Conservation (phyloP, 805 yeast genomes). For the Candida vartiovaarae region DNA sequence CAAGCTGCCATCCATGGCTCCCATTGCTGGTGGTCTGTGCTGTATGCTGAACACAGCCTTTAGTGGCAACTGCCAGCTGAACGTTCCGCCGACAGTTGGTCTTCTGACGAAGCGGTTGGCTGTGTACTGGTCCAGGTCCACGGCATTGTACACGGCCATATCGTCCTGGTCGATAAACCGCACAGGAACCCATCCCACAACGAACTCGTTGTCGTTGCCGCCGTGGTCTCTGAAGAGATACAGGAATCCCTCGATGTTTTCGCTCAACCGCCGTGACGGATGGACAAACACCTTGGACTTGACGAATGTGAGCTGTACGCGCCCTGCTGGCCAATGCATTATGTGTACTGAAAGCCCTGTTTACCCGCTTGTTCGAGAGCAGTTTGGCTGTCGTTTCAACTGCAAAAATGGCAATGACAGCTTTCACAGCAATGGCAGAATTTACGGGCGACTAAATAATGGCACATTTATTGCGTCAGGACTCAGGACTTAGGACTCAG, state of each 20-base stretch:
- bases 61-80: constrained; percentile 61
- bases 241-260: constrained; percentile 76
- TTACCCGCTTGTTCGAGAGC: neutral
- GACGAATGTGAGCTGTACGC: constrained; percentile 28
- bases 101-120: constrained; percentile 34
- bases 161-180: constrained; percentile 30
- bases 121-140: constrained; percentile 33
- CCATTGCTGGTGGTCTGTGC: constrained; percentile 73
- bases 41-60: constrained; percentile 69
- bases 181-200: constrained; percentile 68
- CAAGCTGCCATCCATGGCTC: constrained; percentile 90
- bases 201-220: constrained; percentile 43
- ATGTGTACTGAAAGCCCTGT: neutral
- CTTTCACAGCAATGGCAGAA: too few relatives aligned
- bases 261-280: constrained; percentile 64
- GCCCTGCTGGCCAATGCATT: constrained; percentile 16
- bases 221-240: constrained; percentile 51
- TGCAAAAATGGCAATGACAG: too few relatives aligned
- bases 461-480: too few relatives aligned
- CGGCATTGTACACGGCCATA: constrained; percentile 36
- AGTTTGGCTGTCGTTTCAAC: neutral
- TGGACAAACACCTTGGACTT: constrained; percentile 79
- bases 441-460: too few relatives aligned
- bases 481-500: too few relatives aligned
- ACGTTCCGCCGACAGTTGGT: constrained; percentile 46